phyloP scores from a whole-genome alignment of 768 basidiomycete species.

The Lyophyllum atratum region DNA sequence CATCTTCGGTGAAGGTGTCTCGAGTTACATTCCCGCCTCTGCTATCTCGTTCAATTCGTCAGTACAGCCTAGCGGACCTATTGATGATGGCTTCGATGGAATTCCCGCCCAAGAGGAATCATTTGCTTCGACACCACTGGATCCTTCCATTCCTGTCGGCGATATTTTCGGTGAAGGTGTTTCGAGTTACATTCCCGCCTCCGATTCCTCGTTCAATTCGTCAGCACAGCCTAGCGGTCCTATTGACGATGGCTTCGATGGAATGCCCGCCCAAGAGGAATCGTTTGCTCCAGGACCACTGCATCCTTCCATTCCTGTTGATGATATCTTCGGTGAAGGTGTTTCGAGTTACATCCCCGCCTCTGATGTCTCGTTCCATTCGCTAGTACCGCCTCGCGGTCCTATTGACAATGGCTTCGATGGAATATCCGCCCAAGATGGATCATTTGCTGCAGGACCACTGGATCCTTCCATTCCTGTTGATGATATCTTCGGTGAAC shows the following conservation, averaged over 20 bases:
- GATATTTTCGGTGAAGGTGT: too few species aligned
- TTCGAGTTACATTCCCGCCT: too few species aligned
- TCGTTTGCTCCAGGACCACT: too few species aligned
- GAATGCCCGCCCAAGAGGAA: neutral
- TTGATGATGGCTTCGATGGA: constrained; percentile 1
- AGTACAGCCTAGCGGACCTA: too few species aligned
- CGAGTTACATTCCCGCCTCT: too few species aligned
- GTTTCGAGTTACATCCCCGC: too few species aligned
- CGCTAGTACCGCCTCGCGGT: too few species aligned
- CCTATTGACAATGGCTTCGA: constrained; percentile 1
- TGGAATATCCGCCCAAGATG: neutral
- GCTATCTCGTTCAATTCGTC: neutral
- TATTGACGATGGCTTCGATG: neutral
- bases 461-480: neutral
- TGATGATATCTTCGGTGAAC: neutral
- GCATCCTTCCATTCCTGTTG: too few species aligned
- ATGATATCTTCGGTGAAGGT: too few species aligned
- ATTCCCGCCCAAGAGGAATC: neutral
- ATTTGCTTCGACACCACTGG: neutral
- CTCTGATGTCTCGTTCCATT: too few species aligned
- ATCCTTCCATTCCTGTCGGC: neutral
- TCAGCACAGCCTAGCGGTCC: too few species aligned
- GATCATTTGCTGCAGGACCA: neutral
- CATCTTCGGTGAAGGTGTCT: too few species aligned
- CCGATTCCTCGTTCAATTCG: neutral